These are phyloP conservation scores for Neocallimastix lanati DNA, from an alignment of 192 early-diverging fungal genomes.

Conservation along the genomic window DNA sequence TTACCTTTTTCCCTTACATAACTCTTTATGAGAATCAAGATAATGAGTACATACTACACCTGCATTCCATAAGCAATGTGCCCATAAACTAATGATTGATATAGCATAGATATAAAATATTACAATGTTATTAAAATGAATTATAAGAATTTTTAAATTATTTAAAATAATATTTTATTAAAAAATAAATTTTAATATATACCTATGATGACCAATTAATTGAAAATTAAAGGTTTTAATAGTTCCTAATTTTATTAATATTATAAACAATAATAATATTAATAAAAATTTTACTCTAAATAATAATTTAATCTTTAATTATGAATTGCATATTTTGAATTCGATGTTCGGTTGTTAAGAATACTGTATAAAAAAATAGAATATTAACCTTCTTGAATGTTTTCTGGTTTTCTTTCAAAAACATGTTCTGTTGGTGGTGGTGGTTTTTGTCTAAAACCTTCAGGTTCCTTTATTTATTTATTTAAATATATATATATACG, in stretches of 20 bases:
- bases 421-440: neutral
- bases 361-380: no score
- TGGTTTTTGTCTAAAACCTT: neutral
- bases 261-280: no score
- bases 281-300: no score
- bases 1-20: conserved; percentile 28
- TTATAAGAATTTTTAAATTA: no score
- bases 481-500: no score
- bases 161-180: no score
- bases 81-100: conserved; percentile 66
- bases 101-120: no score
- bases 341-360: no score
- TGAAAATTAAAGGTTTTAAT: neutral
- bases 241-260: neutral
- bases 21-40: conserved; percentile 46
- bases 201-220: neutral
- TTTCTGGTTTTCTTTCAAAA: neutral
- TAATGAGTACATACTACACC: conserved; percentile 60
- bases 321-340: no score
- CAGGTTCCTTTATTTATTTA: neutral
- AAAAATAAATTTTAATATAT: neutral
- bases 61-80: conserved; percentile 81
- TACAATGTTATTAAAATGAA: no score
- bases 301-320: no score
- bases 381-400: neutral